Conservation (phyloP, 2,329 filamentous ascomycete genomes). For the Samsoniella hepiali region DNA sequence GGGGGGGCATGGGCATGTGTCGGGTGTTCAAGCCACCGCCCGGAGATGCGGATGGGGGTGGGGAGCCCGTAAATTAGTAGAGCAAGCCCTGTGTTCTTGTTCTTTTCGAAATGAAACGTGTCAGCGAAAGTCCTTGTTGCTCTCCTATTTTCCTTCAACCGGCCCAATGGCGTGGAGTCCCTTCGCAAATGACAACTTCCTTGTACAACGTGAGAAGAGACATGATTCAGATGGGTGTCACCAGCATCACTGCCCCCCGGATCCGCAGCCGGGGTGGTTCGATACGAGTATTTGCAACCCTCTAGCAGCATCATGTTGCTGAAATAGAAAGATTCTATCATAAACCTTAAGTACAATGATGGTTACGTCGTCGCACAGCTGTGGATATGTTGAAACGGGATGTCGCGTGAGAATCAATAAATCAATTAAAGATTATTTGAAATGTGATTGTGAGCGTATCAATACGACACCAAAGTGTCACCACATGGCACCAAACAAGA, state of each 20-base stretch:
- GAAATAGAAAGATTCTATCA: no score
- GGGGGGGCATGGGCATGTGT: neutral
- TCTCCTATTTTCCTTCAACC: neutral
- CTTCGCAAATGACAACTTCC: constrained; percentile 1
- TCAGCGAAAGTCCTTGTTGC: neutral
- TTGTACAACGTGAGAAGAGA: constrained; percentile 5
- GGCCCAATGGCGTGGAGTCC: neutral
- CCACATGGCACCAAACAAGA: neutral
- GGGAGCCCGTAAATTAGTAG: no score
- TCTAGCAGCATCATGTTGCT: no score
- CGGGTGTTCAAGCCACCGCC: neutral
- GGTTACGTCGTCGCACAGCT: neutral
- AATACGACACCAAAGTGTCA: neutral
- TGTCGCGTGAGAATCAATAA: neutral
- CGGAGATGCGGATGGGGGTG: neutral
- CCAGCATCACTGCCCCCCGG: neutral
- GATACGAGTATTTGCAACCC: neutral
- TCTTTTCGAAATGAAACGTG: neutral
- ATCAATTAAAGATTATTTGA: neutral
- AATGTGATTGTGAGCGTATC: neutral
- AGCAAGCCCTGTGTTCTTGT: neutral
- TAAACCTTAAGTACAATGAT: neutral
- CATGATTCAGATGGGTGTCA: neutral
- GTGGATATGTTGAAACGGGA: neutral
- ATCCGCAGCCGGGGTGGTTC: neutral